Conservation (phyloP, 768 basidiomycete species). For the Rhizopogon salebrosus region DNA sequence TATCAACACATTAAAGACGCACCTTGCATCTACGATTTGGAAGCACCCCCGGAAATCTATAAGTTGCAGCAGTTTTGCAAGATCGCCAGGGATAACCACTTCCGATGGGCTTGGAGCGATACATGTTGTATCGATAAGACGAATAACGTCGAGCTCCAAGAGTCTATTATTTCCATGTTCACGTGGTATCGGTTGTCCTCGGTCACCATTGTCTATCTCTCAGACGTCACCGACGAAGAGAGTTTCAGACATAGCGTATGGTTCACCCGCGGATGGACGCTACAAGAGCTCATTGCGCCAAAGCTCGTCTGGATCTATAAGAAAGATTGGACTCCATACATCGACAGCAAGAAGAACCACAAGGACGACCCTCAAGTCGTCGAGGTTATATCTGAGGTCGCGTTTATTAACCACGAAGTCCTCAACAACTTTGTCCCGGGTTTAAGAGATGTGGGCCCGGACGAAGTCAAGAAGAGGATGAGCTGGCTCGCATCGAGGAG, state of each 20-base stretch:
- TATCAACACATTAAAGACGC: not conserved
- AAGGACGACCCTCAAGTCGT: constrained; percentile 18
- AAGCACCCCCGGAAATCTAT: not conserved
- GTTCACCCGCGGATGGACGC: constrained; percentile 2
- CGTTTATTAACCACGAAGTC: constrained; percentile 11
- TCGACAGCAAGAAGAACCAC: constrained; percentile 11
- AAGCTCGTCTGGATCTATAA: constrained; percentile 1
- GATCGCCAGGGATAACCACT: constrained; percentile 12
- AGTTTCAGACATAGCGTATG: constrained; percentile 1
- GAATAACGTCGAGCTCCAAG: constrained; percentile 19
- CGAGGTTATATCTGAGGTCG: constrained; percentile 9
- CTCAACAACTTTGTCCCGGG: constrained; percentile 20
- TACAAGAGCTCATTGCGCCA: constrained; percentile 2
- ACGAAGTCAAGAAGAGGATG: constrained; percentile 19
- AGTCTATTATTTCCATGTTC: constrained; percentile 23
- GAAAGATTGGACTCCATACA: not conserved
- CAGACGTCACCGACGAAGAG: constrained; percentile 1
- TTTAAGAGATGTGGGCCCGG: constrained; percentile 4
- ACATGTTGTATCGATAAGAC: constrained; percentile 20
- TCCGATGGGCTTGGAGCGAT: constrained; percentile 15
- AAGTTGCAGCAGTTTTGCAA: constrained; percentile 22
- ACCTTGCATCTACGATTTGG: not conserved
- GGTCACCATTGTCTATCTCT: constrained; percentile 16
- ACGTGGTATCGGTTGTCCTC: constrained; percentile 18
- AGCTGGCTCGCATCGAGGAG: constrained; percentile 23